A percentile compares a stretch with the other conserved stretches of the same genome.
These are phyloP conservation scores for Fusarium floridanum DNA, from an alignment of 2,329 filamentous ascomycete species.

Conservation along the genomic window DNA sequence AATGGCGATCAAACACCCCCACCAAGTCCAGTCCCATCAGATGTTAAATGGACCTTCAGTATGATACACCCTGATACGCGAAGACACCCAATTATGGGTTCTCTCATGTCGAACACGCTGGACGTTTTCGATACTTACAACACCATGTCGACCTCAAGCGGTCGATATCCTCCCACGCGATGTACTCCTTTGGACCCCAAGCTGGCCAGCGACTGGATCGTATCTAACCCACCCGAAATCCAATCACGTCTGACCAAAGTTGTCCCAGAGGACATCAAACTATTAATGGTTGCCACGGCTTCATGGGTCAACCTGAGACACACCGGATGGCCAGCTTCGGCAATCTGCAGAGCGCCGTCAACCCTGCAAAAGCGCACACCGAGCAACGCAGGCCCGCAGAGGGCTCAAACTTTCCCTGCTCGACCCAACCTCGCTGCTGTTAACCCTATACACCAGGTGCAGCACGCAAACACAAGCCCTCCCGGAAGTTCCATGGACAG, in stretches of 20 bases:
- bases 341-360: slow-evolving; percentile 46
- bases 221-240: slow-evolving; percentile 32
- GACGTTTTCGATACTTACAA: slow-evolving; percentile 78
- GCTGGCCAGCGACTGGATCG: slow-evolving; percentile 37
- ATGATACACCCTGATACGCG: slow-evolving; percentile 77
- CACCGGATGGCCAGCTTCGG: slow-evolving; percentile 52
- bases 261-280: slow-evolving; percentile 52
- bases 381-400: slow-evolving; percentile 35
- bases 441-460: slow-evolving; percentile 24
- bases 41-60: slow-evolving; percentile 79
- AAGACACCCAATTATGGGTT: slow-evolving; percentile 81
- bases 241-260: slow-evolving; percentile 49
- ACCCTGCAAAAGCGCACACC: slow-evolving; percentile 44
- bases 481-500: slow-evolving; percentile 32
- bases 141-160: slow-evolving; percentile 64
- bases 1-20: slow-evolving; percentile 42
- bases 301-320: slow-evolving; percentile 55
- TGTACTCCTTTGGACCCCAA: slow-evolving; percentile 46
- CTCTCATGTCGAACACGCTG: slow-evolving; percentile 72
- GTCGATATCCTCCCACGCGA: slow-evolving; percentile 62
- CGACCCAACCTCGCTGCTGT: slow-evolving; percentile 34
- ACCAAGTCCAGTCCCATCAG: slow-evolving; percentile 48
- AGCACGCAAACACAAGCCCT: slow-evolving; percentile 35
- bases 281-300: slow-evolving; percentile 55
- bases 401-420: slow-evolving; percentile 37